Base-by-base conservation (phyloP, 169 alveolate genomes). In the Cyclospora cayetanensis region DNA sequence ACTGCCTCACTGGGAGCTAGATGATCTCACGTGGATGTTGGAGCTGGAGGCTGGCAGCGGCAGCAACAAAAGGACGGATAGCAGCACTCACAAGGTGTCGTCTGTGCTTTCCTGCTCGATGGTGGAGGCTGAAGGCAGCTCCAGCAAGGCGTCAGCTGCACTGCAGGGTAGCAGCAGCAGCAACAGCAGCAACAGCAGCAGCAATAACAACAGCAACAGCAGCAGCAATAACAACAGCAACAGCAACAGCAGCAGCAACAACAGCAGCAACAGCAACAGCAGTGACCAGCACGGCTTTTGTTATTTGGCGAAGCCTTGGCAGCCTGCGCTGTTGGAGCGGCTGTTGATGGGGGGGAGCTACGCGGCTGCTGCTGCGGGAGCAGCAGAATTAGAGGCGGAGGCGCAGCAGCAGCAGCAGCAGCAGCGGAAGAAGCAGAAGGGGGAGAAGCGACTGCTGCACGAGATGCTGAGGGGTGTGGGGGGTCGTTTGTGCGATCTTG, bases 191-290 rank as follows among this genome's bases (percentile, higher is more conserved):
- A 60, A 60, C 72, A 60, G 72, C 72, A 18, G 72, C 72, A 60
- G 31, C 72, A 60, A 29, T 29, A 60, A 9, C 72, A 60, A 60
- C 31, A 60, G 72, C 72, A 60, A 29, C 70, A 55, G 70, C 70
- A 55, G 29, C 53, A 70, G 53, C 50, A 1, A 2, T 29, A 70
- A 35, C 46, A 37, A 37, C 82, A 70, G 82, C 82, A 70, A 29
- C 82, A 70, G 82, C 82, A 70, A 25, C 82, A 70, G 82, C 82
- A 65, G 76, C 76, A 65, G 76, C 76, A 65, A 12, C 35, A 65
- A 41, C 76, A 65, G 76, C 76, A 65, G 37, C 76, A 65, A 41
- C 76, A 65, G 76, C 76, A 65, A 41, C 76, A 65, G 37, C 76
- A 35, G 82, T 39, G 46, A 53, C 37, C n/a, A n/a, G n/a, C n/a